Evolutionary conservation across 2,329 filamentous ascomycete species (phyloP).

Genomic region (Alternaria brassicae): DNA sequence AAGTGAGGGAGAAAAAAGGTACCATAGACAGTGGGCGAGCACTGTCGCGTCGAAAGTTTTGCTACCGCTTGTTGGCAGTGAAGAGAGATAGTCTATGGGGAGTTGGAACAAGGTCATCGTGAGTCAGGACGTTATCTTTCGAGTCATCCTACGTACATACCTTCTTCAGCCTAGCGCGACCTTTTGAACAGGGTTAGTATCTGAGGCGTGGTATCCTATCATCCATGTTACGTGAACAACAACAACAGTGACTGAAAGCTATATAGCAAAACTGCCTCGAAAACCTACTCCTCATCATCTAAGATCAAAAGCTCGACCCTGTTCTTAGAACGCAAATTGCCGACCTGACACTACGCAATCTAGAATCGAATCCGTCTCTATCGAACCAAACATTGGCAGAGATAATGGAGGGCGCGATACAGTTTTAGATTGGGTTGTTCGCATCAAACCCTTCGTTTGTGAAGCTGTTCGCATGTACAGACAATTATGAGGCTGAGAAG

Average conservation of each 20-base stretch:
- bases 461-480: too few species aligned
- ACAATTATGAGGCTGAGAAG: too few species aligned
- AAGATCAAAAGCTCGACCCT: slow-evolving; percentile 4
- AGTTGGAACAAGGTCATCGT: slow-evolving; percentile 55
- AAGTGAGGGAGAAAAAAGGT: slow-evolving; percentile 55
- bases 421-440: too few species aligned
- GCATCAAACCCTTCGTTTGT: too few species aligned
- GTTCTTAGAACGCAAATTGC: too few species aligned
- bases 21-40: slow-evolving; percentile 62
- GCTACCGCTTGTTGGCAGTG: slow-evolving; percentile 11
- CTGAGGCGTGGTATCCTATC: neutral
- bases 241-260: neutral
- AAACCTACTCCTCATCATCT: slow-evolving; percentile 11
- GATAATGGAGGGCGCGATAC: too few species aligned
- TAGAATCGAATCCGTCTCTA: too few species aligned
- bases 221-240: neutral
- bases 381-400: too few species aligned
- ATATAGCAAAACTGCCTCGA: neutral
- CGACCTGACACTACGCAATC: too few species aligned
- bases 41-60: slow-evolving; percentile 56
- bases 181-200: neutral
- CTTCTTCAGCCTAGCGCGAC: neutral
- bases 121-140: neutral
- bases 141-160: neutral
- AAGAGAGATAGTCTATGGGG: slow-evolving; percentile 38